phyloP scores from a whole-genome alignment of 176 grass and related monocot genomes.

The Phyllostachys edulis region DNA sequence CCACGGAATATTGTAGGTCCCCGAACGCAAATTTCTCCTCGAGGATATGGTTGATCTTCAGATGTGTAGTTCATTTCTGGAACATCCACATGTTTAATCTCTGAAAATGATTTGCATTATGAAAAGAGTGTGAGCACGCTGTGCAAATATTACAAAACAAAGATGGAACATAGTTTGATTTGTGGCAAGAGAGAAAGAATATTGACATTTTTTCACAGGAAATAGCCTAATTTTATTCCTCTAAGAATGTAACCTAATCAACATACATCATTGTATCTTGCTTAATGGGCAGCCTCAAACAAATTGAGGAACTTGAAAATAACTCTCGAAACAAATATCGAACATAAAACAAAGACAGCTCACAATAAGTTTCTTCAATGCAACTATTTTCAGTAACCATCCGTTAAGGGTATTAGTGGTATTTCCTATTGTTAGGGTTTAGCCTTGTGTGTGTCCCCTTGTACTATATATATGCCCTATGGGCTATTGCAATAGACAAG shows the following conservation, averaged over 20 bases:
- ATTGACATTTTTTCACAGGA: background rate
- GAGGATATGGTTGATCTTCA: slow-evolving; percentile 85
- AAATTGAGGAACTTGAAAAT: background rate
- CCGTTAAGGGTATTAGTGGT: no score
- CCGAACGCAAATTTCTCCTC: slow-evolving; percentile 96
- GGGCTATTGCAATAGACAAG: no score
- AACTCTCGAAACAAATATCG: background rate
- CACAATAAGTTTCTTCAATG: background rate
- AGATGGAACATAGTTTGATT: background rate
- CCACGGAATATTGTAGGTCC: slow-evolving; percentile 73
- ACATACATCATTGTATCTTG: background rate
- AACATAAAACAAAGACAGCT: background rate
- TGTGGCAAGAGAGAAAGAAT: slow-evolving; percentile 1
- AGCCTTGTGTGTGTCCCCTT: no score
- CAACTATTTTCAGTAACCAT: background rate
- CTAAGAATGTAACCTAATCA: background rate
- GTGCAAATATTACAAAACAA: background rate
- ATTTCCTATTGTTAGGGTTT: no score
- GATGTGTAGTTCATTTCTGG: slow-evolving; percentile 98
- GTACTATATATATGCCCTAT: no score
- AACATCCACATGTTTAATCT: slow-evolving; percentile 94
- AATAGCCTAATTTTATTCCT: background rate
- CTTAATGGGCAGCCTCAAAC: background rate
- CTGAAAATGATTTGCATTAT: slow-evolving; percentile 46
- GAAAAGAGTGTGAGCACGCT: background rate